These are phyloP conservation scores for Dissoconium aciculare DNA, from an alignment of 2,329 filamentous ascomycete genomes.

Conservation along the genomic window DNA sequence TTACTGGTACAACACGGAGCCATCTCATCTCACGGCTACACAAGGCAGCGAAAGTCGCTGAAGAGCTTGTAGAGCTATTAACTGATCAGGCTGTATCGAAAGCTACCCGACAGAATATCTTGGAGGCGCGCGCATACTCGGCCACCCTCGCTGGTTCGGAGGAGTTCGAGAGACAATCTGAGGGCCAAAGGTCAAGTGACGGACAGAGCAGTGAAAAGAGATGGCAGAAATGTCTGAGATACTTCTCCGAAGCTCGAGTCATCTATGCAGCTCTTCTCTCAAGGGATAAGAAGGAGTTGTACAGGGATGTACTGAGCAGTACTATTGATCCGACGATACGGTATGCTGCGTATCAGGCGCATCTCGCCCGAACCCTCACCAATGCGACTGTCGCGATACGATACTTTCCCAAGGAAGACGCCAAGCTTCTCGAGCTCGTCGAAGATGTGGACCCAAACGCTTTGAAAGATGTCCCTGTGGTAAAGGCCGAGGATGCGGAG, in stretches of 20 bases:
- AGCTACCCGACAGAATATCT: constrained; percentile 53
- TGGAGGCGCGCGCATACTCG: constrained; percentile 78
- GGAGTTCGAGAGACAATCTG: constrained; percentile 68
- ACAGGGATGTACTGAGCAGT: constrained; percentile 70
- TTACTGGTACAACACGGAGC: constrained; percentile 63
- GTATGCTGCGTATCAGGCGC: constrained; percentile 84
- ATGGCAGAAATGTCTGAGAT: constrained; percentile 65
- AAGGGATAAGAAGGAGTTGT: constrained; percentile 56
- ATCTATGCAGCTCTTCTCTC: constrained; percentile 66
- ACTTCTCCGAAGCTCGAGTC: constrained; percentile 61
- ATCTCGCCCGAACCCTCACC: constrained; percentile 71
- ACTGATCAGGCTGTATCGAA: constrained; percentile 47
- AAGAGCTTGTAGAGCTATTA: constrained; percentile 51
- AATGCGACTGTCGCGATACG: constrained; percentile 65
- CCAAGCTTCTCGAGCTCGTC: constrained; percentile 48
- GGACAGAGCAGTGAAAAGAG: constrained; percentile 28
- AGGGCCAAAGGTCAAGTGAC: constrained; percentile 26
- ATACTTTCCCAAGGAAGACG: constrained; percentile 55
- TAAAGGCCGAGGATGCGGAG: constrained; percentile 16
- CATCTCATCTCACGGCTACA: constrained; percentile 79
- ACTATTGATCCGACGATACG: constrained; percentile 87
- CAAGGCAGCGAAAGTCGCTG: constrained; percentile 60
- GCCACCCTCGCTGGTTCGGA: constrained; percentile 61
- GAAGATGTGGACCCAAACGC: constrained; percentile 55
- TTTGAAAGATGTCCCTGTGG: constrained; percentile 40